phyloP scores from a whole-genome alignment of 2,329 filamentous ascomycete genomes.

The Trichoderma semiorbis region DNA sequence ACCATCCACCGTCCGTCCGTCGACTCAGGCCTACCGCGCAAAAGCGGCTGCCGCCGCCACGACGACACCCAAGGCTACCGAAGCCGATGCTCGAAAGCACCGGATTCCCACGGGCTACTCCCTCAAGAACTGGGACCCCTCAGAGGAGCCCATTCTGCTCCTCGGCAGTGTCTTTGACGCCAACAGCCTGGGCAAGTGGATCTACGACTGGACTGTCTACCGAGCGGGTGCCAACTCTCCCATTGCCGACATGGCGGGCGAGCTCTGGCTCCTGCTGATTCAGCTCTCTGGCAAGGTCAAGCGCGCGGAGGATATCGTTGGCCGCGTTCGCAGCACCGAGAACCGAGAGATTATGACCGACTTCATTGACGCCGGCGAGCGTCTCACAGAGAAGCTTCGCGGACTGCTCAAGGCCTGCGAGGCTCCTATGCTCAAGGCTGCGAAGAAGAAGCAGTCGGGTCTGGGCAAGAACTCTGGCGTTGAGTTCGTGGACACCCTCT shows the following conservation, averaged over 20 bases:
- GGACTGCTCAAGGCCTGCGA: slow-evolving; percentile 88
- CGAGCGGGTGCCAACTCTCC: slow-evolving; percentile 77
- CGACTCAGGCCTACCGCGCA: slow-evolving; percentile 27
- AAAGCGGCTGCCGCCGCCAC: slow-evolving; percentile 29
- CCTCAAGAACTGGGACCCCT: slow-evolving; percentile 97
- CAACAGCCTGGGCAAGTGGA: slow-evolving; percentile 97
- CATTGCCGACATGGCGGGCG: slow-evolving; percentile 86
- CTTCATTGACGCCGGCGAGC: slow-evolving; percentile 84
- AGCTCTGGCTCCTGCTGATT: slow-evolving; percentile 92
- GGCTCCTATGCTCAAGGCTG: slow-evolving; percentile 88
- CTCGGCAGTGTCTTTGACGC: slow-evolving; percentile 95
- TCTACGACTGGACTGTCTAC: slow-evolving; percentile 98
- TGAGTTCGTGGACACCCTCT: slow-evolving; percentile 95
- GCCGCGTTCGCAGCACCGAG: slow-evolving; percentile 67
- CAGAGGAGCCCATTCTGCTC: slow-evolving; percentile 88
- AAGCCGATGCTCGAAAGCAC: slow-evolving; percentile 59
- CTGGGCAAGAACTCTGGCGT: slow-evolving; percentile 90
- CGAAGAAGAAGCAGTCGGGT: slow-evolving; percentile 63
- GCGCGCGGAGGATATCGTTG: slow-evolving; percentile 74
- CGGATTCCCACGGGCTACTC: slow-evolving; percentile 87
- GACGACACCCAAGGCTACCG: slow-evolving; percentile 50
- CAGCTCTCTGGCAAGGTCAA: slow-evolving; percentile 93
- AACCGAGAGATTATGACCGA: slow-evolving; percentile 81
- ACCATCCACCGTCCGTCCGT: slow-evolving; percentile 50
- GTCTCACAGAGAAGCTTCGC: slow-evolving; percentile 80